Conservation (phyloP, 306 rosid species). For the Lathyrus aphaca region DNA sequence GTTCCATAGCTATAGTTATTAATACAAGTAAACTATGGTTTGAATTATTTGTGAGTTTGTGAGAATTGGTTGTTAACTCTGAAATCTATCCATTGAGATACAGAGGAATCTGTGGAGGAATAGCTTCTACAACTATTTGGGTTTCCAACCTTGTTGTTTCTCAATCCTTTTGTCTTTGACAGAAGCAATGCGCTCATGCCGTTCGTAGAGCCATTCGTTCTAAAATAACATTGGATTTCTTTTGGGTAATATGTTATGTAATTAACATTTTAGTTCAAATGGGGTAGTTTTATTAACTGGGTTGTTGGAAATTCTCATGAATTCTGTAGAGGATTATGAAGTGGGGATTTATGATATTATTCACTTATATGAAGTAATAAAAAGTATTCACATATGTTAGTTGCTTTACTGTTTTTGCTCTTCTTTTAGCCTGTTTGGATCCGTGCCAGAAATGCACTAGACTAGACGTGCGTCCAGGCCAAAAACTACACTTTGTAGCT, state of each 20-base stretch:
- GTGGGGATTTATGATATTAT: constrained; percentile 25
- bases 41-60: neutral
- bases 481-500: no score
- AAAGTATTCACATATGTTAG: neutral
- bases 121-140: constrained; percentile 70
- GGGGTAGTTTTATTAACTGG: constrained; percentile 29
- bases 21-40: constrained; percentile 13
- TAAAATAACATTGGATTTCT: constrained; percentile 10
- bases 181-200: no score
- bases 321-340: constrained; percentile 16
- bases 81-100: constrained; percentile 70
- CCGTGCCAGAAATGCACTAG: no score
- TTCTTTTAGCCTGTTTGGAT: no score
- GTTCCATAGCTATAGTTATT: constrained; percentile 22
- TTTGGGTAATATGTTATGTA: constrained; percentile 22
- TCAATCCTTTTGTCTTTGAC: constrained; percentile 62
- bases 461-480: no score
- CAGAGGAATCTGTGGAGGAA: constrained; percentile 68
- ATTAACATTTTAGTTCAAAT: constrained; percentile 30
- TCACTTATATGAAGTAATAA: constrained; percentile 27
- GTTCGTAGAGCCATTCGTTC: no score
- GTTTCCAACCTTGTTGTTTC: constrained; percentile 64
- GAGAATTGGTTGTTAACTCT: constrained; percentile 51
- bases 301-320: constrained; percentile 30
- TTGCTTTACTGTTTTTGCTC: neutral